A percentile compares a stretch with the other conserved stretches of the same genome.
Evolutionary conservation across 352 stramenopile genomes (phyloP).

Genomic region (Phytophthora tubulina): DNA sequence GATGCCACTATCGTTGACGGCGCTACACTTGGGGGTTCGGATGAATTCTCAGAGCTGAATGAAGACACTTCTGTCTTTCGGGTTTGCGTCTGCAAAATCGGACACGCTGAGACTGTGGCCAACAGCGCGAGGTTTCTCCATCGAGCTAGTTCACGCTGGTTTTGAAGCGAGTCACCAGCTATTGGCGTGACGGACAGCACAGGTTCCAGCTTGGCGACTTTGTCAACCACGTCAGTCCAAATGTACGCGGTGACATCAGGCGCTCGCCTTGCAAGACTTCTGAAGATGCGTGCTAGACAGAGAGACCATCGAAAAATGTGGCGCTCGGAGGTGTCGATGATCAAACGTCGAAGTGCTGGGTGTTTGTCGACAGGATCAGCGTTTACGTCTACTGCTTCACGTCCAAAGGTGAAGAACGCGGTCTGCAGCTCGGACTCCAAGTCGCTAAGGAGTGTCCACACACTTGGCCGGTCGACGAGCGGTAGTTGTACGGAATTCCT

Average conservation of each 20-base stretch:
- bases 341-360: slow-evolving; percentile 17
- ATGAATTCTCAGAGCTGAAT: slow-evolving; percentile 31
- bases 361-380: neutral
- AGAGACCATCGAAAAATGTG: slow-evolving; percentile 71
- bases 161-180: slow-evolving; percentile 2
- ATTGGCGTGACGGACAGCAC: slow-evolving; percentile 44
- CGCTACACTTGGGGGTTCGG: slow-evolving; percentile 24
- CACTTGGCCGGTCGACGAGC: slow-evolving; percentile 29
- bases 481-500: slow-evolving; percentile 21
- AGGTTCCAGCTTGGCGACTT: slow-evolving; percentile 69
- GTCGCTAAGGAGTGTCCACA: slow-evolving; percentile 36
- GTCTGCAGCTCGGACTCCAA: slow-evolving; percentile 41
- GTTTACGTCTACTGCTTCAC: neutral
- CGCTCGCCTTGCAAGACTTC: slow-evolving; percentile 43
- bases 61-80: slow-evolving; percentile 35
- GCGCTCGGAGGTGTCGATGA: slow-evolving; percentile 25
- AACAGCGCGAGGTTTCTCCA: slow-evolving; percentile 79
- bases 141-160: slow-evolving; percentile 51
- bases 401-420: slow-evolving; percentile 45
- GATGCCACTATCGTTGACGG: slow-evolving; percentile 45
- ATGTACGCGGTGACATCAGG: slow-evolving; percentile 74
- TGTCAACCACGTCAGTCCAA: slow-evolving; percentile 72
- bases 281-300: slow-evolving; percentile 56
- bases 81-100: slow-evolving; percentile 40
- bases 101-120: slow-evolving; percentile 57